Base-by-base conservation (phyloP, 2,329 filamentous ascomycete species). In the Cordyceps tenuipes region DNA sequence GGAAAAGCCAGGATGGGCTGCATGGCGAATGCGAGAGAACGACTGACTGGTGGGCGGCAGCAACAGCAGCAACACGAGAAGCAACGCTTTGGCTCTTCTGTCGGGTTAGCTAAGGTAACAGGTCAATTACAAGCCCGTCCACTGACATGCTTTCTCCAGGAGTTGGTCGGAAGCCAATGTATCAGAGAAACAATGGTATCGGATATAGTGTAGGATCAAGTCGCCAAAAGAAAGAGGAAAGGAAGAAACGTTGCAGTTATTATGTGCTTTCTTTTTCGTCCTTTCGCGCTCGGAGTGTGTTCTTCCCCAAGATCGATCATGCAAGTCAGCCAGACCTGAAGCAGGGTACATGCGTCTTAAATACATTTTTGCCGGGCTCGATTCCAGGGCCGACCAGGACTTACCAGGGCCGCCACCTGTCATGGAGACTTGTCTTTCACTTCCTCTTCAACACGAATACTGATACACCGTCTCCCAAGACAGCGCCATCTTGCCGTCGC, bases 121-220 rank as follows among this genome's bases (percentile, higher is more conserved):
- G n/a, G 46, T 51, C 13, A 51, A 44, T 44, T 23, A 12, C 19
- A 31, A 48, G 54, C 6, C 17, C 13, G 17, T 46, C 19, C 10
- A 7, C 46, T 29, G 29, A 10, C 46, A 3, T 36, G 23, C 21
- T n/a, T 44, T 34, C 17, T 23, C 9, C 3, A 43, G 15, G 39
- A 43, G 39, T 43, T 8, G 3, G 10, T 56, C 46, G 53, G 36
- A 23, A 43, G 29, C 44, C 26, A 21, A 50, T 12, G n/a, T 46
- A 34, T 23, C 59, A 48, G 53, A 41, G 51, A 43, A 57, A 36
- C 19, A 59, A 57, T 47, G 19, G 50, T 52, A 43, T 60, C 48
- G 23, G n/a, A 15, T 34, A 52, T 19, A 47, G 47, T 48, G 57
- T 21, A 62, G 57, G 57, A 59, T 54, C 47, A 61, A 52, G 23